Percentiles rank a stretch among this genome's conserved stretches.
These are phyloP conservation scores for Fusarium avenaceum DNA, from an alignment of 2,329 filamentous ascomycete species.

Conservation along the genomic window DNA sequence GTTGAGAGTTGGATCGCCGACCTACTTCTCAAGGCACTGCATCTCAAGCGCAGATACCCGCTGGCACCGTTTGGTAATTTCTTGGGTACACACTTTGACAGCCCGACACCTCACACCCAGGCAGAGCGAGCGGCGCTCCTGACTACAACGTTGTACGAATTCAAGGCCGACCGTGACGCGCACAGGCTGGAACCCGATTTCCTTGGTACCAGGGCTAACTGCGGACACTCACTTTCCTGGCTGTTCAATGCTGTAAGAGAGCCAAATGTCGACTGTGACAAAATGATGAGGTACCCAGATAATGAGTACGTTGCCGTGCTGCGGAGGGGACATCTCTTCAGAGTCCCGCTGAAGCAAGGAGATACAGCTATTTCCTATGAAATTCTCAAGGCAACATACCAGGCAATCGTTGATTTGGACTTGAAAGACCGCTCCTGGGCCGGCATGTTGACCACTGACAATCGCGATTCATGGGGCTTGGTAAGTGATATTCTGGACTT, in stretches of 20 bases:
- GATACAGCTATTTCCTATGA: conserved; percentile 1
- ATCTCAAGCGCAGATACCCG: conserved; percentile 17
- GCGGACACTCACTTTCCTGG: conserved; percentile 10
- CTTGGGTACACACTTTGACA: conserved; percentile 14
- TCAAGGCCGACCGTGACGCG: conserved; percentile 8
- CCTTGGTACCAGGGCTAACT: conserved; percentile 6
- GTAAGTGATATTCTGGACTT: background rate
- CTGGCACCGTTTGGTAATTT: conserved; percentile 15
- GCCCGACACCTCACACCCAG: background rate
- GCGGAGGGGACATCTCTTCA: conserved; percentile 14
- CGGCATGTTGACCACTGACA: conserved; percentile 15
- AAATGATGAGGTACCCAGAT: conserved; percentile 10
- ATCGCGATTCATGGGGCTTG: conserved; percentile 13
- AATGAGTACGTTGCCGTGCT: conserved; percentile 15
- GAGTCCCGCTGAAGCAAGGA: background rate
- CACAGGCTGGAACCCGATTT: conserved; percentile 9
- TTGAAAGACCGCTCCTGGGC: background rate
- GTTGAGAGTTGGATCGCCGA: conserved; percentile 20
- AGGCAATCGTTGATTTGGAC: conserved; percentile 9
- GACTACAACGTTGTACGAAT: conserved; percentile 4
- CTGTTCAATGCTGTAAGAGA: conserved; percentile 16
- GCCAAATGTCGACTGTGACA: conserved; percentile 12
- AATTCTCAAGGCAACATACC: background rate
- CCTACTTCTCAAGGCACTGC: conserved; percentile 8
- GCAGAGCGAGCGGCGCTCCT: conserved; percentile 11